Conservation (phyloP, 2,329 filamentous ascomycete species). For the Phialemoniopsis sp. region DNA sequence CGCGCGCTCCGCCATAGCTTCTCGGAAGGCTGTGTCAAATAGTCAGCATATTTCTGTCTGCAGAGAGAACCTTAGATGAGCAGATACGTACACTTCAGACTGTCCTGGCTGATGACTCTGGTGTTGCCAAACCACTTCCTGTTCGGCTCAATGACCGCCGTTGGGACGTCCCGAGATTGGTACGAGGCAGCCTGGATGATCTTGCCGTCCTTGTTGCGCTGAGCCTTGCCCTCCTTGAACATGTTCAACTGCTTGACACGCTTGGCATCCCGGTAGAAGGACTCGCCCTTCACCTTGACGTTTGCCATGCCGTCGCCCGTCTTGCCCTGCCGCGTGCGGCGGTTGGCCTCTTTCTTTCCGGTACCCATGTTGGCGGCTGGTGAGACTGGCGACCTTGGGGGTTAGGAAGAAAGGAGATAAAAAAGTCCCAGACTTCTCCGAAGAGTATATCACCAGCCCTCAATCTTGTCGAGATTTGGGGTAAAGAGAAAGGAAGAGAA, state of each 20-base stretch:
- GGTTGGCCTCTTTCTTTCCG: conserved; percentile 84
- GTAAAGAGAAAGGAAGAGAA: conserved; percentile 5
- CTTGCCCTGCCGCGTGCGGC: conserved; percentile 83
- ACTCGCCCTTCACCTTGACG: conserved; percentile 92
- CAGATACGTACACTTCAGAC: conserved; percentile 4
- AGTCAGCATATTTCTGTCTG: neutral
- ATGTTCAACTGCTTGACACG: conserved; percentile 56
- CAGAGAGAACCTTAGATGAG: neutral
- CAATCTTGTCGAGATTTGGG: neutral
- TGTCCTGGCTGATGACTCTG: conserved; percentile 83
- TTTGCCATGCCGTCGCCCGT: conserved; percentile 83
- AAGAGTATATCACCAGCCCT: no score
- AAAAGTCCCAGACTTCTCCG: no score
- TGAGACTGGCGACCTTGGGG: conserved; percentile 16
- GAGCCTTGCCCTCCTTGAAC: conserved; percentile 64
- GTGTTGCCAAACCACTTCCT: conserved; percentile 98
- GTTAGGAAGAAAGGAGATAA: conserved; percentile 6
- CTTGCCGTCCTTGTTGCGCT: conserved; percentile 77
- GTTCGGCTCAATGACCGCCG: conserved; percentile 89
- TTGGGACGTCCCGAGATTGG: conserved; percentile 74
- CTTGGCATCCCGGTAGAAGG: conserved; percentile 72
- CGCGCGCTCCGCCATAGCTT: conserved; percentile 86
- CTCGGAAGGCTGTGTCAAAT: conserved; percentile 64
- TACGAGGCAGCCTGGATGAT: conserved; percentile 59
- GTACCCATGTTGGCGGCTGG: conserved; percentile 63